Conservation (phyloP, 345 rosid species). For the Lumnitzera racemosa region DNA sequence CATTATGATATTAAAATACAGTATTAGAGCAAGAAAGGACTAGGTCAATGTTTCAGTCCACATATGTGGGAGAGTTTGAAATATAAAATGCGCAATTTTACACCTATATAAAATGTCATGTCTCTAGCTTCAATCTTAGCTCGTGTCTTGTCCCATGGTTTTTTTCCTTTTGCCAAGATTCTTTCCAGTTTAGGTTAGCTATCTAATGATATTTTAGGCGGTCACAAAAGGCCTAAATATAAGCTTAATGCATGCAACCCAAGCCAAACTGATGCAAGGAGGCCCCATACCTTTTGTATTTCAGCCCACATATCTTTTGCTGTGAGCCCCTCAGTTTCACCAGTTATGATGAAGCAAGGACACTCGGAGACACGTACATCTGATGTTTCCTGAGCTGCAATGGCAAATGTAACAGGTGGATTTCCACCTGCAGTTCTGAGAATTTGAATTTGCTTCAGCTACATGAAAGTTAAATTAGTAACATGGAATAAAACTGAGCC, state of each 20-base stretch:
- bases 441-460: slow-evolving; percentile 4
- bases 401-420: slow-evolving; percentile 57
- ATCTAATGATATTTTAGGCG: too few relatives aligned
- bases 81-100: too few relatives aligned
- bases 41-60: too few relatives aligned
- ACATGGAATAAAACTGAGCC: neutral
- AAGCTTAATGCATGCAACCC: neutral
- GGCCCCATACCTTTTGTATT: slow-evolving; percentile 54
- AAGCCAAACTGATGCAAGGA: neutral
- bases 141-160: too few relatives aligned
- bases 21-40: neutral
- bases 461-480: too few relatives aligned
- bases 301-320: slow-evolving; percentile 86
- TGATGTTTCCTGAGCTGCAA: slow-evolving; percentile 60
- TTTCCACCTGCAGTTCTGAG: slow-evolving; percentile 57
- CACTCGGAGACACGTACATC: slow-evolving; percentile 62
- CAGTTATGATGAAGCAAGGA: slow-evolving; percentile 66
- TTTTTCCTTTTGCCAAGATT: too few relatives aligned
- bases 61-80: too few relatives aligned
- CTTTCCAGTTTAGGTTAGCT: too few relatives aligned
- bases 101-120: too few relatives aligned
- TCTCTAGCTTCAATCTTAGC: too few relatives aligned
- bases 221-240: too few relatives aligned
- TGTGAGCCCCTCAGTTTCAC: slow-evolving; percentile 55
- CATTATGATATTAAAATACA: neutral